A percentile compares a stretch with the other conserved stretches of the same genome.
phyloP scores from a whole-genome alignment of 2,329 filamentous ascomycete genomes.

The Verticillium longisporum region DNA sequence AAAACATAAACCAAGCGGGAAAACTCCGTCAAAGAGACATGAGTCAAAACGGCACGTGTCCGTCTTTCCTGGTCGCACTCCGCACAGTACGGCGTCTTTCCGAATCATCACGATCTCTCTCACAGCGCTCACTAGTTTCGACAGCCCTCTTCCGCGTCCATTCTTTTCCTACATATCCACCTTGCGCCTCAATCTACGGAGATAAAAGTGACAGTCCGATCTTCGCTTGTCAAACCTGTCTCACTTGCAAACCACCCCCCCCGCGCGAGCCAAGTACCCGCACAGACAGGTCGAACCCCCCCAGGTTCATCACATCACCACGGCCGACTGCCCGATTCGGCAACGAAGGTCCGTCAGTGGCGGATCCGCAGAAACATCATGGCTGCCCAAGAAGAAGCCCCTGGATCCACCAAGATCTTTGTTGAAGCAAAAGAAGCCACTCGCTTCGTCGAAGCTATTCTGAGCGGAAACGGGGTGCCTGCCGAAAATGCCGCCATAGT shows the following conservation, averaged over 20 bases:
- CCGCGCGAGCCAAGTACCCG: not conserved
- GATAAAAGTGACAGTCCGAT: too few relatives aligned
- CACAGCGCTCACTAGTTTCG: not conserved
- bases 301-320: not conserved
- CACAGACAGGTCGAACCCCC: not conserved
- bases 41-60: not conserved
- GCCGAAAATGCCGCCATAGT: conserved; percentile 52
- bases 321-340: not conserved
- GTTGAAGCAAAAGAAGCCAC: conserved; percentile 31
- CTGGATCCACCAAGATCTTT: conserved; percentile 17
- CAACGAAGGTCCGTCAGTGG: not conserved
- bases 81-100: not conserved
- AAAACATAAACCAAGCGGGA: not conserved
- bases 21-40: not conserved
- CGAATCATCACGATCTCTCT: not conserved
- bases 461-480: conserved; percentile 55
- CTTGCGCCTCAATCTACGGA: not conserved
- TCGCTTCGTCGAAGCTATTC: conserved; percentile 45
- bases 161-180: not conserved
- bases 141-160: not conserved
- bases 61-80: not conserved
- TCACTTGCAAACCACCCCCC: not conserved
- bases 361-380: not conserved
- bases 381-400: not conserved
- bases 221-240: too few relatives aligned